Evolutionary conservation across 2,329 filamentous ascomycete species (phyloP).

Genomic region (Bimuria novae-zelandiae): DNA sequence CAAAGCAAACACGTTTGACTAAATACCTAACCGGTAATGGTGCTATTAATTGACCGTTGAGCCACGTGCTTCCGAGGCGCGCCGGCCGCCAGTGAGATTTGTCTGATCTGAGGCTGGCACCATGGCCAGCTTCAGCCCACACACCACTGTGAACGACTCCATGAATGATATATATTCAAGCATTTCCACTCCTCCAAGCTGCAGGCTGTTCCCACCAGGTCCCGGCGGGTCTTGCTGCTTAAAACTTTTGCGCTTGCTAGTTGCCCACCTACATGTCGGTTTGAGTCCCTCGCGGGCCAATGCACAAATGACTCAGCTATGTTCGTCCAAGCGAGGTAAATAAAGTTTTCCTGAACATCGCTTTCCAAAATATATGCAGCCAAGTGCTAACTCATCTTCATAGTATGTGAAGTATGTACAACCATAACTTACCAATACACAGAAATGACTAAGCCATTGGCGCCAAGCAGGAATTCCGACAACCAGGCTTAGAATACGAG

Average conservation of each 20-base stretch:
- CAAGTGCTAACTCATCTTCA: background rate
- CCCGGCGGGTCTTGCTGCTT: no score
- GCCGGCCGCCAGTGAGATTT: no score
- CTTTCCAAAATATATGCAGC: background rate
- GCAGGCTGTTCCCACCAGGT: background rate
- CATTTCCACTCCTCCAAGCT: background rate
- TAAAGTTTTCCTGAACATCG: background rate
- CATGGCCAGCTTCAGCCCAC: background rate
- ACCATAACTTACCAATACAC: background rate
- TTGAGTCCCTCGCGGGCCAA: background rate
- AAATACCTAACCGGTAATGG: no score
- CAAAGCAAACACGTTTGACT: background rate
- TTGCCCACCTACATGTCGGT: background rate
- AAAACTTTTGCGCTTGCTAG: background rate
- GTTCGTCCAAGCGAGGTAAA: background rate
- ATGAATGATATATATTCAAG: no score
- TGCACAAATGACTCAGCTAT: background rate
- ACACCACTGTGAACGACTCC: background rate
- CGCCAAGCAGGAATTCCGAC: slow-evolving; percentile 39
- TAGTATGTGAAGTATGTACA: background rate
- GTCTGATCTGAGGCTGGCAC: background rate
- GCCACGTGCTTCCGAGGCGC: background rate
- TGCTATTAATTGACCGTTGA: no score
- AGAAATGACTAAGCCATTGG: slow-evolving; percentile 35
- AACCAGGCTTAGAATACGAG: slow-evolving; percentile 25